Base-by-base conservation (phyloP, 1,284 basidiomycete genomes). In the Trametes versicolor region DNA sequence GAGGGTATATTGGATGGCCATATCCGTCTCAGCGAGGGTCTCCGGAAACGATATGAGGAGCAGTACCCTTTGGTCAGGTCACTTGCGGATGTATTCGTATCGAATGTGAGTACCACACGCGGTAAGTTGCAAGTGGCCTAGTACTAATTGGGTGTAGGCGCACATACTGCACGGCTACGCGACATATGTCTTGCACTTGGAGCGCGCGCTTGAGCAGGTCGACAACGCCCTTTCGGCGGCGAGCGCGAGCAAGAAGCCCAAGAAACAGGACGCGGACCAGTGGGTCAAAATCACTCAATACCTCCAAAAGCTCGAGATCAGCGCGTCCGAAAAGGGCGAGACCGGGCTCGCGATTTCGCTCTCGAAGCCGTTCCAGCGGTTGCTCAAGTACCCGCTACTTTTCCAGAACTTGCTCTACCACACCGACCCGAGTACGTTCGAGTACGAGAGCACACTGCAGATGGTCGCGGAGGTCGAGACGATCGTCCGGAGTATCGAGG, bases 341-440 rank as follows among this genome's bases (percentile, higher is more conserved):
- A 95, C 94, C 1, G 95, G 96, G 0, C 84, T 99, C 48, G 91
- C 94, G 37, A 99, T 99, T 74, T 95, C 95, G 2, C 83, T 98
- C 10, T 97, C 95, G 27, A 99, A 98, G 79, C 97, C 97, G 1
- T 98, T 99, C 81, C 97, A 99, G 75, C 88, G 97, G 36, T 83
- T 99, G 48, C 89, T 98, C 76, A 99, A 99, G 78, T 98, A 99
- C 76, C 97, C 97, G 2, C 86, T 99, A 19, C 87, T 99, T 47
- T 98, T 99, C 81, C 97, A 99, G 80, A 98, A 98, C 78, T 85
- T 98, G n/a, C 87, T 97, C 54, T 97, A 92, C 80, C 94, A 97
- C 78, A 98, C 97, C 10, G 97, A 99, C 74, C 96, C 97, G 0
- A 97, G 95, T 69, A 96, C 96, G 1, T 96, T 92, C 75, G 97